Percentiles rank a stretch among this genome's conserved stretches.
These are phyloP conservation scores for Populus alba DNA, from an alignment of 345 rosid species.

Conservation along the genomic window DNA sequence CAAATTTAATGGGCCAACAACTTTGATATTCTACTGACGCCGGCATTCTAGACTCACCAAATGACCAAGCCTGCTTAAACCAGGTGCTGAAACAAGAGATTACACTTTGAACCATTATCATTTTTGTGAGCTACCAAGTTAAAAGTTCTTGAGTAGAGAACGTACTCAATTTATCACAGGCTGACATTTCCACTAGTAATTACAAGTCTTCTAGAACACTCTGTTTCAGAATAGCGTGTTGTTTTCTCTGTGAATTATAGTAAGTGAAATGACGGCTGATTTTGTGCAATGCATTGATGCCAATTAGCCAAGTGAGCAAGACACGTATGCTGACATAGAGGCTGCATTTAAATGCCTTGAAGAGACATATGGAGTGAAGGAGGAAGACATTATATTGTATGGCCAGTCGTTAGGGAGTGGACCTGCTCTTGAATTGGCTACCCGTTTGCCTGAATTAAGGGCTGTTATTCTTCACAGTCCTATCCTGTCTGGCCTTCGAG, in stretches of 20 bases:
- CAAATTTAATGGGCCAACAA: neutral
- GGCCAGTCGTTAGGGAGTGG: slow-evolving; percentile 95
- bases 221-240: neutral
- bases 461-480: slow-evolving; percentile 86
- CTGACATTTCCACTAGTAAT: neutral
- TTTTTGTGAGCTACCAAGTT: neutral
- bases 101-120: neutral
- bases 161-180: neutral
- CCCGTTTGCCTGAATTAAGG: slow-evolving; percentile 55
- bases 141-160: neutral
- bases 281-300: neutral
- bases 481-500: slow-evolving; percentile 80
- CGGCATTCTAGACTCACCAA: neutral
- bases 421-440: slow-evolving; percentile 74
- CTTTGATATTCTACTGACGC: too few species aligned
- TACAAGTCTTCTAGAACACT: neutral
- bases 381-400: slow-evolving; percentile 69
- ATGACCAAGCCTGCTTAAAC: neutral
- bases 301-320: slow-evolving; percentile 73
- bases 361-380: slow-evolving; percentile 56
- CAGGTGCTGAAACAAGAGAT: neutral
- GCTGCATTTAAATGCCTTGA: slow-evolving; percentile 68
- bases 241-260: neutral
- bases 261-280: neutral
- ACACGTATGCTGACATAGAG: slow-evolving; percentile 85